Percentiles rank a stretch among this genome's conserved stretches.
These are phyloP conservation scores for Sporothrix globosa DNA, from an alignment of 2,329 filamentous ascomycete species.

Conservation along the genomic window DNA sequence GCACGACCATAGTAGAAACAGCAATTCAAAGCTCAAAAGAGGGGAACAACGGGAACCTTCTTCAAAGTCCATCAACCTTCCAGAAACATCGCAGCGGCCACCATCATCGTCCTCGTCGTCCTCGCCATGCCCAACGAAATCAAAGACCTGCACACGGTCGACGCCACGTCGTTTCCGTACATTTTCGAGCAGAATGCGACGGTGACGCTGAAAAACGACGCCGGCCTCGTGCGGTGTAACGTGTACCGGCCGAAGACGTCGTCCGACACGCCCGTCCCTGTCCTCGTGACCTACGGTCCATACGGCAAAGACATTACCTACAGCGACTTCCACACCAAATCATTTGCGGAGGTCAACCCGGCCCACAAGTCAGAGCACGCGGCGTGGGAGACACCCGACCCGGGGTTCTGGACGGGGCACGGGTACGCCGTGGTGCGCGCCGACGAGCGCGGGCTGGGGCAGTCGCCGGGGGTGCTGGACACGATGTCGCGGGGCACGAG, in stretches of 20 bases:
- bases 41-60: background rate
- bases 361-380: constrained; percentile 58
- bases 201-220: background rate
- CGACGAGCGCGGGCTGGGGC: constrained; percentile 54
- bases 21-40: background rate
- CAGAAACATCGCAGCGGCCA: too few species aligned
- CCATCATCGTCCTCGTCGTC: too few species aligned
- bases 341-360: constrained; percentile 55
- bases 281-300: background rate
- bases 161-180: constrained; percentile 11
- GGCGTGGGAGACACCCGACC: constrained; percentile 63
- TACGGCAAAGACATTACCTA: constrained; percentile 12
- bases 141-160: constrained; percentile 11
- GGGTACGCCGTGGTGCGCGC: constrained; percentile 60
- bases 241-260: background rate
- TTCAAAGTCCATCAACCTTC: too few species aligned
- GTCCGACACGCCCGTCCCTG: background rate
- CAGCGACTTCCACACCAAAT: constrained; percentile 44
- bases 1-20: too few species aligned
- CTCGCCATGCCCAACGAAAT: constrained; percentile 3
- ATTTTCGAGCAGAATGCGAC: constrained; percentile 1
- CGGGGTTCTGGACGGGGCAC: constrained; percentile 58
- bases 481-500: constrained; percentile 55
- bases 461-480: constrained; percentile 53
- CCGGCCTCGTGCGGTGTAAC: constrained; percentile 9